Evolutionary conservation across 371 early-diverging fungal genomes (phyloP).

Genomic region (Lichtheimia ramosa): DNA sequence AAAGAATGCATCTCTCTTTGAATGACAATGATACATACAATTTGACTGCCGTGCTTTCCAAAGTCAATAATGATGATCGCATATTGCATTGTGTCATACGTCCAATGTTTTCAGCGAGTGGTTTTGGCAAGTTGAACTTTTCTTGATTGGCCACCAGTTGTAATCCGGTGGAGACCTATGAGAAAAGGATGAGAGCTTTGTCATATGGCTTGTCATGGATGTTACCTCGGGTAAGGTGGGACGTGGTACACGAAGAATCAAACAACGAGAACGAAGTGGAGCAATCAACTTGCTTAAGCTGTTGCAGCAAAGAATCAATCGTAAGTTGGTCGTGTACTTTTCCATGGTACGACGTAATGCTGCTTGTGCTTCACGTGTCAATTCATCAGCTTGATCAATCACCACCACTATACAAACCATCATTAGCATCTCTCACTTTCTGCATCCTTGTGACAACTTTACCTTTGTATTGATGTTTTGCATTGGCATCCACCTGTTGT

Average conservation of each 20-base stretch:
- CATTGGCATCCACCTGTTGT: constrained; percentile 87
- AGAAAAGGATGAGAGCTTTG: too few species aligned
- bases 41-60: constrained; percentile 86
- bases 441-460: not conserved
- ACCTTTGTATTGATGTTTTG: constrained; percentile 87
- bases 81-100: constrained; percentile 81
- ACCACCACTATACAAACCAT: constrained; percentile 73
- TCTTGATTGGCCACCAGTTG: constrained; percentile 78
- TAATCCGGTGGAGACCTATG: constrained; percentile 64
- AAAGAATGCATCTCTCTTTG: not conserved
- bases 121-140: constrained; percentile 64
- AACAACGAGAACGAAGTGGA: constrained; percentile 95
- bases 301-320: constrained; percentile 93
- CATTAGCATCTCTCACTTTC: too few species aligned
- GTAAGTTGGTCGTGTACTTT: constrained; percentile 92
- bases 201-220: not conserved
- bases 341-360: constrained; percentile 99
- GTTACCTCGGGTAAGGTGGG: constrained; percentile 73
- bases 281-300: constrained; percentile 91
- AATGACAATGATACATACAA: constrained; percentile 46
- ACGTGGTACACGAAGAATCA: constrained; percentile 88
- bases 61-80: constrained; percentile 85
- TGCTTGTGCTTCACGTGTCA: constrained; percentile 96
- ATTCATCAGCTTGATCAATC: constrained; percentile 94
- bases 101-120: constrained; percentile 70